Conservation (phyloP, 2,329 filamentous ascomycete genomes). For the Aspergillus cejpii region DNA sequence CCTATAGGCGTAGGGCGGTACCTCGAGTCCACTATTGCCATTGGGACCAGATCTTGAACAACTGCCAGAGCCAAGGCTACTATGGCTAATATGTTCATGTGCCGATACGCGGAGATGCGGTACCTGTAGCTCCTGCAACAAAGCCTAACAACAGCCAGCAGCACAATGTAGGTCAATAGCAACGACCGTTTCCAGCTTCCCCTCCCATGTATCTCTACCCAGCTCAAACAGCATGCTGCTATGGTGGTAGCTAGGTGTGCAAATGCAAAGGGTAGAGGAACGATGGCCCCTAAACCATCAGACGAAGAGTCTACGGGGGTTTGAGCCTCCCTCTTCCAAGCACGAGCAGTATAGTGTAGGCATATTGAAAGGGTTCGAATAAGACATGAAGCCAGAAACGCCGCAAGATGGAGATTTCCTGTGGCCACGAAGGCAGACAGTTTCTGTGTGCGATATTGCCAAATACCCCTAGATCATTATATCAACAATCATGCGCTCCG, state of each 20-base stretch:
- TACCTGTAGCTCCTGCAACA: slow-evolving; percentile 9
- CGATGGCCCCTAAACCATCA: neutral
- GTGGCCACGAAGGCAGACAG: slow-evolving; percentile 20
- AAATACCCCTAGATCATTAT: slow-evolving; percentile 11
- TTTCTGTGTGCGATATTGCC: slow-evolving; percentile 20
- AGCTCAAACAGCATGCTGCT: slow-evolving; percentile 15
- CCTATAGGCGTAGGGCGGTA: slow-evolving; percentile 15
- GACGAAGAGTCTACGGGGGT: slow-evolving; percentile 1
- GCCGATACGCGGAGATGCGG: slow-evolving; percentile 17
- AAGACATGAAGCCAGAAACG: slow-evolving; percentile 16
- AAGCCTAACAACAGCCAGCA: slow-evolving; percentile 18
- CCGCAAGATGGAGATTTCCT: slow-evolving; percentile 21
- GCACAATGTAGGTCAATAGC: slow-evolving; percentile 21
- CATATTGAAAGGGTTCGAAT: slow-evolving; percentile 12
- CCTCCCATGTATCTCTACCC: slow-evolving; percentile 6
- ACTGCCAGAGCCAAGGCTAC: slow-evolving; percentile 17
- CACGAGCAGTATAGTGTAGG: slow-evolving; percentile 7
- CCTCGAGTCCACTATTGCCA: slow-evolving; percentile 21
- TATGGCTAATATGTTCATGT: slow-evolving; percentile 21
- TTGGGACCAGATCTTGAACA: slow-evolving; percentile 19
- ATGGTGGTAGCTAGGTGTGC: slow-evolving; percentile 12
- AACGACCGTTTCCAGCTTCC: slow-evolving; percentile 18
- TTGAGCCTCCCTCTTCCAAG: slow-evolving; percentile 4
- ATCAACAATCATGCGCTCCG: neutral
- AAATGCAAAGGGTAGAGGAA: slow-evolving; percentile 13